A percentile compares a stretch with the other conserved stretches of the same genome.
Evolutionary conservation across 768 basidiomycete species (phyloP).

Genomic region (Pulveroboletus ravenelii): DNA sequence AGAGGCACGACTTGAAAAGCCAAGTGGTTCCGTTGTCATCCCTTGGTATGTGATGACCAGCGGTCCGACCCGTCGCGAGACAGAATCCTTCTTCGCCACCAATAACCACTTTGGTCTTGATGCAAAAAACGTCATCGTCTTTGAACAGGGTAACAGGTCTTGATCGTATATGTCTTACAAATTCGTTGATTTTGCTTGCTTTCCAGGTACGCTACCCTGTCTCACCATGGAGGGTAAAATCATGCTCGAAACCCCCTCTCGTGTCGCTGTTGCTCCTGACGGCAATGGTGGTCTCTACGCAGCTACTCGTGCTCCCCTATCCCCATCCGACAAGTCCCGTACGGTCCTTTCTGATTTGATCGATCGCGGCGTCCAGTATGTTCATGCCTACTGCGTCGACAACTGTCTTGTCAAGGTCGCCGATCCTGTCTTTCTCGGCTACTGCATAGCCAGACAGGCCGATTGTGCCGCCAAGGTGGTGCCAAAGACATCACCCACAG

Average conservation of each 20-base stretch:
- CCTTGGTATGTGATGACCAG: slow-evolving; percentile 99
- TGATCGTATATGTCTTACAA: not conserved
- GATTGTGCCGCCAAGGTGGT: slow-evolving; percentile 97
- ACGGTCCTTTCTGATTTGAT: slow-evolving; percentile 84
- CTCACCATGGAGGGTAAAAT: slow-evolving; percentile 93
- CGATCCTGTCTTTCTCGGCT: slow-evolving; percentile 95
- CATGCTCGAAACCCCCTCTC: slow-evolving; percentile 72
- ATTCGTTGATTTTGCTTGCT: not conserved
- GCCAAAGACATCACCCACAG: slow-evolving; percentile 78
- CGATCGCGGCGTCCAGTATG: slow-evolving; percentile 71
- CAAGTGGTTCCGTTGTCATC: slow-evolving; percentile 61
- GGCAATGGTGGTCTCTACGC: slow-evolving; percentile 98
- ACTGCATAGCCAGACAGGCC: slow-evolving; percentile 81
- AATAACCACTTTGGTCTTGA: slow-evolving; percentile 80
- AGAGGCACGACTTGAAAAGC: slow-evolving; percentile 47
- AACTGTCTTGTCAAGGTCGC: slow-evolving; percentile 98
- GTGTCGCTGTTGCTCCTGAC: slow-evolving; percentile 92
- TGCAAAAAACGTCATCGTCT: slow-evolving; percentile 79
- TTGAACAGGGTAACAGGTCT: slow-evolving; percentile 80
- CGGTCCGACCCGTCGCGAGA: slow-evolving; percentile 86
- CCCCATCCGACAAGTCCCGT: slow-evolving; percentile 48
- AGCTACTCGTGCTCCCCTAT: slow-evolving; percentile 77
- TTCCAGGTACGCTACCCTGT: slow-evolving; percentile 88
- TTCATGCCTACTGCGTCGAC: slow-evolving; percentile 97
- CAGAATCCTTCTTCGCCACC: slow-evolving; percentile 77